Base-by-base conservation (phyloP, 2,329 filamentous ascomycete species). In the Colletotrichum sp. region DNA sequence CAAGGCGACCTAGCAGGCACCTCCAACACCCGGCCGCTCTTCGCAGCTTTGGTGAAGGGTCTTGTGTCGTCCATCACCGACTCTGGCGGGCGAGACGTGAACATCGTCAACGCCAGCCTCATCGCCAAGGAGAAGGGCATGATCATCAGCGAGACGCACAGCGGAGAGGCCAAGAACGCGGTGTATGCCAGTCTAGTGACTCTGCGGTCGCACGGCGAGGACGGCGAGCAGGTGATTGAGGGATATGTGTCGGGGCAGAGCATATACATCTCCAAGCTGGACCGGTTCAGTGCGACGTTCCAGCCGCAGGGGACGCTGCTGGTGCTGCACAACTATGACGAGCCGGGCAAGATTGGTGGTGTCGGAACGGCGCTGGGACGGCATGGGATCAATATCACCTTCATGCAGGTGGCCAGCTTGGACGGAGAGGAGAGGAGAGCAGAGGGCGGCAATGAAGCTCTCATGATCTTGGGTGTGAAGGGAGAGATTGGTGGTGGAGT, bases 401-500 rank as follows among this genome's bases (percentile, higher is more conserved):
- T 93, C 82, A 97, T 96, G 95, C 93, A 91, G 81, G 95, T 96
- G 3, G 90, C 90, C 5, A 87, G 88, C 18, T 82, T 94, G 77
- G 88, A 89, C 72, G 83, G 86, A 52, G 83, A 83, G 77, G 62
- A 72, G 69, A 74, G 60, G 78, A 68, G 78, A 66, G 72, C 78
- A 62, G 79, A 81, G 32, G 85, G 83, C 32, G 86, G 83, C 65
- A 91, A 92, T 59, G 95, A 96, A 85, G 95, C 95, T 12, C 84
- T 96, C 79, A 96, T 96, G 95, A 96, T 96, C 79, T 79, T 96
- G 67, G 94, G 95, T 1, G 92, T 96, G 12, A 92, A 94, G 80
- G 90, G 91, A 4, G 87, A 89, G 5, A 92, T 96, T 21, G 89
- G 89, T 0, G 89, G 89, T 70, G 89, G 91, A 39, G 87, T 92